Evolutionary conservation across 768 basidiomycete species (phyloP).

Genomic region (Suillus occidentalis): DNA sequence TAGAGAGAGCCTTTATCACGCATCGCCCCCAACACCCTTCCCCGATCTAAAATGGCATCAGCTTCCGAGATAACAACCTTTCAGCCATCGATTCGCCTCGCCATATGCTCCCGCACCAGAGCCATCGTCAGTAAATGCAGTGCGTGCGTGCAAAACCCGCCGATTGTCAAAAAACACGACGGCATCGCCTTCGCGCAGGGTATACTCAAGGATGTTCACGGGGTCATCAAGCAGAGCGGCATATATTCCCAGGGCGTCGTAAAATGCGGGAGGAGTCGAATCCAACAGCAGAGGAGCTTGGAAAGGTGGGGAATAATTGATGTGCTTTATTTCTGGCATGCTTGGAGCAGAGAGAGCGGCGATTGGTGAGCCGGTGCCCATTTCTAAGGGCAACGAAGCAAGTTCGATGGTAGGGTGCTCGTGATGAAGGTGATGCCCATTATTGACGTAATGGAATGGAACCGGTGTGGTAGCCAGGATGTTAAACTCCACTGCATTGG

Average conservation of each 20-base stretch:
- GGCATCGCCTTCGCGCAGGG: conserved; percentile 77
- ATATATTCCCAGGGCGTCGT: conserved; percentile 62
- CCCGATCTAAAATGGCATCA: conserved; percentile 61
- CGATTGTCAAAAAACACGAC: conserved; percentile 94
- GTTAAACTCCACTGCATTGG: conserved; percentile 52
- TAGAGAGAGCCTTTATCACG: conserved; percentile 7
- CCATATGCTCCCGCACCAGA: conserved; percentile 35
- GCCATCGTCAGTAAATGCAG: conserved; percentile 56
- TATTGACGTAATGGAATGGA: conserved; percentile 91
- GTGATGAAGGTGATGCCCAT: conserved; percentile 77
- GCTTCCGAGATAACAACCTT: conserved; percentile 83
- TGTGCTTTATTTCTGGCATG: conserved; percentile 47
- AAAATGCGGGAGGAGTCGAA: conserved; percentile 55
- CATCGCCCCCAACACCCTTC: conserved; percentile 47
- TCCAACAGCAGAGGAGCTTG: conserved; percentile 71
- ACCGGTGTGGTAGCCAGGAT: conserved; percentile 64
- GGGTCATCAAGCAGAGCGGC: conserved; percentile 55
- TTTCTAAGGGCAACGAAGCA: conserved; percentile 15
- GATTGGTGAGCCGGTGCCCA: conserved; percentile 10
- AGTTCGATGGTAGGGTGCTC: conserved; percentile 79
- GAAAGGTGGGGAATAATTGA: conserved; percentile 96
- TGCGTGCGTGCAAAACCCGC: conserved; percentile 83
- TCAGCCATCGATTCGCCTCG: conserved; percentile 78
- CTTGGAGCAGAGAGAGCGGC: conserved; percentile 4
- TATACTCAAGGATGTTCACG: conserved; percentile 56